These are phyloP conservation scores for Metarhizium rileyi DNA, from an alignment of 2,329 filamentous ascomycete species.

Conservation along the genomic window DNA sequence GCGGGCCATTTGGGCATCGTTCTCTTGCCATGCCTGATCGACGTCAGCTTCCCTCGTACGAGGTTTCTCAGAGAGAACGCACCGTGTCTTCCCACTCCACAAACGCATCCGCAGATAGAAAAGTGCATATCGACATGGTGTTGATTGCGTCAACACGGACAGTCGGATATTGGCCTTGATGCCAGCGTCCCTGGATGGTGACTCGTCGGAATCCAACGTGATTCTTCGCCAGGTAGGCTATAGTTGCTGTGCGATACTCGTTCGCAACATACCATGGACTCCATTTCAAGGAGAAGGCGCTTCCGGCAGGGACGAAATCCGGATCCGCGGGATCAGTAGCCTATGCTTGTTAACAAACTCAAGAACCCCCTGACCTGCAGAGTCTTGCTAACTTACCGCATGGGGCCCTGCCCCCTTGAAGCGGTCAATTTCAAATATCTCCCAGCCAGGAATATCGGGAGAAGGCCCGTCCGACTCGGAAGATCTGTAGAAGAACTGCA, in stretches of 20 bases:
- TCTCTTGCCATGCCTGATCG: constrained; percentile 32
- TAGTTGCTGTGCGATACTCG: constrained; percentile 28
- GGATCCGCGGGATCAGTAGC: constrained; percentile 29
- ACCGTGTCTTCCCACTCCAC: constrained; percentile 46
- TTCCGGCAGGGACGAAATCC: constrained; percentile 38
- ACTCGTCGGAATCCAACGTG: constrained; percentile 47
- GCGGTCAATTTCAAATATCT: constrained; percentile 39
- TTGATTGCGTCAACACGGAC: constrained; percentile 33
- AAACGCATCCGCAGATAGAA: constrained; percentile 42
- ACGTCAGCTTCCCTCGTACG: constrained; percentile 6
- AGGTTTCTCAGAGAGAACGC: constrained; percentile 11
- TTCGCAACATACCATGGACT: constrained; percentile 38
- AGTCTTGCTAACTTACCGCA: constrained; percentile 6
- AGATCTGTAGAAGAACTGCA: constrained; percentile 27
- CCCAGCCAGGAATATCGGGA: constrained; percentile 32
- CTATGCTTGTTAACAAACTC: constrained; percentile 10
- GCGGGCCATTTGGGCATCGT: constrained; percentile 31
- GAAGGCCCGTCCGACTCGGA: constrained; percentile 11
- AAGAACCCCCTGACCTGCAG: background rate
- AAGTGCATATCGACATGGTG: constrained; percentile 37
- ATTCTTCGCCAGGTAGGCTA: constrained; percentile 41
- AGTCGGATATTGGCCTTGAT: constrained; percentile 22
- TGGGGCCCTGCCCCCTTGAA: constrained; percentile 40
- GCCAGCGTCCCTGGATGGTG: constrained; percentile 28
- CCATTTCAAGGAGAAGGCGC: constrained; percentile 43